These are phyloP conservation scores for Ilyonectria mors-panacis DNA, from an alignment of 2,329 filamentous ascomycete genomes.

Conservation along the genomic window DNA sequence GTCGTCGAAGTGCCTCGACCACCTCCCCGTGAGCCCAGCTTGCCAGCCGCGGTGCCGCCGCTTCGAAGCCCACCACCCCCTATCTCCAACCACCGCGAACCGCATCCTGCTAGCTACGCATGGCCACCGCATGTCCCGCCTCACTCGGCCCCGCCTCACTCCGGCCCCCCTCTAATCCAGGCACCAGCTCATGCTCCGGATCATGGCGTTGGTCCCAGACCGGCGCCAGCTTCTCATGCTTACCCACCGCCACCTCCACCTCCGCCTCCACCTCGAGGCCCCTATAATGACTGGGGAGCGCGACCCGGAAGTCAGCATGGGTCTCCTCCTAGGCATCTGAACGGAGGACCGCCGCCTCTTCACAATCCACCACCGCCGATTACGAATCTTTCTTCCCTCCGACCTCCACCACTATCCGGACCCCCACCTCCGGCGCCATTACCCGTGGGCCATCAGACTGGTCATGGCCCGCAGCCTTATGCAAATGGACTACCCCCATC, in stretches of 20 bases:
- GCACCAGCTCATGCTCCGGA: conserved; percentile 44
- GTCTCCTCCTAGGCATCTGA: conserved; percentile 64
- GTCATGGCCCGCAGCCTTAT: conserved; percentile 51
- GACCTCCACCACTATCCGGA: conserved; percentile 63
- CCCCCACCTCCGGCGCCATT: conserved; percentile 60
- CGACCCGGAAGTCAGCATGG: conserved; percentile 65
- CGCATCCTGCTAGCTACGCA: conserved; percentile 42
- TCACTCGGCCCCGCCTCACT: conserved; percentile 41
- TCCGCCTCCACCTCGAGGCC: conserved; percentile 43
- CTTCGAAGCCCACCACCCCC: conserved; percentile 50
- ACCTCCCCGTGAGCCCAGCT: conserved; percentile 34
- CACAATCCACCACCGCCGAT: conserved; percentile 49
- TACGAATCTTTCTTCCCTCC: conserved; percentile 61
- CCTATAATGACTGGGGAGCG: conserved; percentile 63
- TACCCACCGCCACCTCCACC: conserved; percentile 49
- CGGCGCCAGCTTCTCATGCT: conserved; percentile 44
- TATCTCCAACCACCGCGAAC: conserved; percentile 46
- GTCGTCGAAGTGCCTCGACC: conserved; percentile 41
- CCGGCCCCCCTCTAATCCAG: conserved; percentile 42
- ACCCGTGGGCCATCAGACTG: conserved; percentile 58
- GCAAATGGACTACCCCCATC: conserved; percentile 65
- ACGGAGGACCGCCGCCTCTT: conserved; percentile 60
- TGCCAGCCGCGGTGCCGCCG: conserved; percentile 41
- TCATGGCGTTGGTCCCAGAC: conserved; percentile 48
- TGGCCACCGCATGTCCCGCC: conserved; percentile 47